Base-by-base conservation (phyloP, 306 rosid species). In the Coriaria nepalensis region DNA sequence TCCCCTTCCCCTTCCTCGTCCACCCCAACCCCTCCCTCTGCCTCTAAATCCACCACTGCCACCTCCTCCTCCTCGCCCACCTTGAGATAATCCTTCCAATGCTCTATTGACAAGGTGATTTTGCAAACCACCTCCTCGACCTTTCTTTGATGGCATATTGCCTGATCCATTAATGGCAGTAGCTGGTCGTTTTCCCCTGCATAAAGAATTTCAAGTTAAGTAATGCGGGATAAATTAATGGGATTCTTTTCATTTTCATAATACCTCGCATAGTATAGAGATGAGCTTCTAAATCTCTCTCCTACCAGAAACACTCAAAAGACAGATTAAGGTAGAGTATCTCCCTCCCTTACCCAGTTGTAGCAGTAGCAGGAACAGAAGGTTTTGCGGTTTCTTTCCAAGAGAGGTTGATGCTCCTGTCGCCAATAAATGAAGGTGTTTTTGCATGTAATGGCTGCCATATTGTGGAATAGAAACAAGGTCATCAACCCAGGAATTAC, bases 301-400 rank as follows among this genome's bases (percentile, higher is more conserved):
- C 29, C 29, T 20, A 20, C 29, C 29, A 20, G 29, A 20, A 20
- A 20, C 29, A 20, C 29, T 20, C 29, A 20, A 3, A 20, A 20
- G 29, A 12, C 45, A 48, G 35, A 0, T 10, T 32, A 45, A 33
- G 47, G 43, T 49, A 47, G 45, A 34, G 56, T 13, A 55, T 50
- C 49, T 8, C 12, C 14, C 15, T 13, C 32, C 47, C 73, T 44
- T 85, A 85, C 98, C 98, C 95, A 33, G 79, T 33, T 9, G 82
- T 60, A 39, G 72, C 33, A 10, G 53, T 37, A 39, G 85, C 10
- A 56, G 81, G 47, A 13, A 61, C 58, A 4, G 56, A 49, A 53
- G 83, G 51, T 73, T 90, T 90, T 53, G 78, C 45, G 47, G 73
- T 80, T 70, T 90, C 98, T 74, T 79, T 85, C 98, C 98, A 92